Evolutionary conservation across 768 basidiomycete species (phyloP).

Genomic region (Russula compacta): DNA sequence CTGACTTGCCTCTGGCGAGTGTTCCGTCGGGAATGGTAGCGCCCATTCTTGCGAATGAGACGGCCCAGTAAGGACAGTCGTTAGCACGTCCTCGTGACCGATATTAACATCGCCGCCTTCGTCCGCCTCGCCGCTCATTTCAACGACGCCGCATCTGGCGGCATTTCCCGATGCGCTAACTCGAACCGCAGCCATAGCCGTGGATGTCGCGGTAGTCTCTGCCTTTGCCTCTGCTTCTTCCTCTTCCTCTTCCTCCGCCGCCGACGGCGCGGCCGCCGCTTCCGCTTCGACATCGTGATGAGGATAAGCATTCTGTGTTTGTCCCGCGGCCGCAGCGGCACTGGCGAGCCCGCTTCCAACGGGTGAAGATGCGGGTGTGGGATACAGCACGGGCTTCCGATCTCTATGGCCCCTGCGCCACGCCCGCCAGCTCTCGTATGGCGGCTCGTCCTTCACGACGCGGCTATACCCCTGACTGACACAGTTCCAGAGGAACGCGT

Average conservation of each 20-base stretch:
- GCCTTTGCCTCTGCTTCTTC: too few relatives aligned
- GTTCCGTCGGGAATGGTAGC: neutral
- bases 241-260: neutral
- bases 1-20: neutral
- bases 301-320: neutral
- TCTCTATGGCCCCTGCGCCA: constrained; percentile 3
- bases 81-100: neutral
- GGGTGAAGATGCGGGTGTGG: neutral
- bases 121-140: neutral
- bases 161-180: neutral
- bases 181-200: neutral
- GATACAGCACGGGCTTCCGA: neutral
- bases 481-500: constrained; percentile 11
- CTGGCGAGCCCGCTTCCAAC: neutral
- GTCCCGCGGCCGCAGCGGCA: neutral
- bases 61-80: neutral
- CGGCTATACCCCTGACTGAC: constrained; percentile 13
- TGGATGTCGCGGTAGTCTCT: too few relatives aligned
- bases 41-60: neutral
- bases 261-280: neutral
- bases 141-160: neutral
- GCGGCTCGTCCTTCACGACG: neutral
- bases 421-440: neutral
- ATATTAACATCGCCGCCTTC: neutral
- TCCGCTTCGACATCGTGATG: too few relatives aligned